Conservation (phyloP, 306 rosid genomes). For the Oxytropis ochrocephala region DNA sequence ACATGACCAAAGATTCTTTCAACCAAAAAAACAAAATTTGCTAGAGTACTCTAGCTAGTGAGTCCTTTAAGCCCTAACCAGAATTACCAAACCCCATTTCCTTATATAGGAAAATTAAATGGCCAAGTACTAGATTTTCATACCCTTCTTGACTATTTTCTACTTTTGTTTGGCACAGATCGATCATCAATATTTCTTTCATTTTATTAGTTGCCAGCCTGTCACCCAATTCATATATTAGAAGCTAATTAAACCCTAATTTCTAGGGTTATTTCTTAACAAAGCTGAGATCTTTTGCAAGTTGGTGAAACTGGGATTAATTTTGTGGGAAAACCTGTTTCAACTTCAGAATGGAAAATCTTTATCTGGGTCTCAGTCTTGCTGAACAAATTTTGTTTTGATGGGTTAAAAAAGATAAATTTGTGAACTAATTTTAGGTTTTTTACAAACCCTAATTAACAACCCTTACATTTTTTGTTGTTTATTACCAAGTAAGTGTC, state of each 20-base stretch:
- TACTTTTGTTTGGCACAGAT: slow-evolving; percentile 9
- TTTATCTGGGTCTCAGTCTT: slow-evolving; percentile 21
- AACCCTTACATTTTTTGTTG: neutral
- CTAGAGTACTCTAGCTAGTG: neutral
- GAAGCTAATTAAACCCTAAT: slow-evolving; percentile 47
- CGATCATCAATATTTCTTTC: neutral
- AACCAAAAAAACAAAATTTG: slow-evolving; percentile 27
- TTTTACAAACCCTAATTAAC: slow-evolving; percentile 49
- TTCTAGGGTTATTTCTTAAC: slow-evolving; percentile 24
- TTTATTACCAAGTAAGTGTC: neutral
- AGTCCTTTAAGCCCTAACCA: slow-evolving; percentile 45
- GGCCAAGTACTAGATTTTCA: neutral
- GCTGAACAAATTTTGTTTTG: slow-evolving; percentile 26
- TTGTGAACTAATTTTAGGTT: neutral
- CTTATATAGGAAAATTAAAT: slow-evolving; percentile 13
- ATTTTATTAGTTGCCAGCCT: slow-evolving; percentile 12
- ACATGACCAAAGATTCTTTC: slow-evolving; percentile 71
- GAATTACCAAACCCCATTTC: slow-evolving; percentile 15
- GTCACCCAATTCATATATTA: neutral
- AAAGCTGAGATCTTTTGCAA: too few species aligned
- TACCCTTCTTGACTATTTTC: slow-evolving; percentile 1
- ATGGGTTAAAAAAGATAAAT: slow-evolving; percentile 33
- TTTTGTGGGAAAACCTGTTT: slow-evolving; percentile 1
- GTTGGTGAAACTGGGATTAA: too few species aligned
- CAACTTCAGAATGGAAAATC: slow-evolving; percentile 19